Evolutionary conservation across 1,284 basidiomycete genomes (phyloP).

Genomic region (Fistulinella cinereoalba): DNA sequence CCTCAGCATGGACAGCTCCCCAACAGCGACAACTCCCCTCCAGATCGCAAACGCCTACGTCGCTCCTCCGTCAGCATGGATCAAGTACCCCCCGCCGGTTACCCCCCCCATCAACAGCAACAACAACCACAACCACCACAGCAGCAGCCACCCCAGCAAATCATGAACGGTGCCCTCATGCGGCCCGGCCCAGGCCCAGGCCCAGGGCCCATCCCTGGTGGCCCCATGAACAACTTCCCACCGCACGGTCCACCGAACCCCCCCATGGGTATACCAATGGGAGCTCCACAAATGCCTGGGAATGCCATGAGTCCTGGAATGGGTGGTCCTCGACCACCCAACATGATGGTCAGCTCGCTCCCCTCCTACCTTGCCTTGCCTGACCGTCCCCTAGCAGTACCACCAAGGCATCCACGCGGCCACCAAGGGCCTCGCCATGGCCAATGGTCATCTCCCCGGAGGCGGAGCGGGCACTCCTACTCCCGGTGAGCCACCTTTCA

Average conservation of each 20-base stretch:
- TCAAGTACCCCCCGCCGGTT: constrained; percentile 32
- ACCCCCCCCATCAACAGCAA: constrained; percentile 32
- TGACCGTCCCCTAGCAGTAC: constrained; percentile 24
- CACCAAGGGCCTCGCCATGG: constrained; percentile 27
- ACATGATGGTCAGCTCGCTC: constrained; percentile 36
- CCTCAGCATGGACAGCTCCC: constrained; percentile 53
- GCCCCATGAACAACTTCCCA: constrained; percentile 34
- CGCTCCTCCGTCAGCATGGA: constrained; percentile 50
- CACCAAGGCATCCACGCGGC: constrained; percentile 23
- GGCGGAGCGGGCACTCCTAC: constrained; percentile 36
- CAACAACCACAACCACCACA: constrained; percentile 30
- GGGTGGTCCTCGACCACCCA: constrained; percentile 24
- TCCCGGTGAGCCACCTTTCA: constrained; percentile 38
- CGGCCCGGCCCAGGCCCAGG: too few species aligned
- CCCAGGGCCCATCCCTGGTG: constrained; percentile 32
- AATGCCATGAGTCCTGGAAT: constrained; percentile 30
- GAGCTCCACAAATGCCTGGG: constrained; percentile 22
- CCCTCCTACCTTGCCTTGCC: constrained; percentile 1
- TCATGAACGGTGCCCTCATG: constrained; percentile 35
- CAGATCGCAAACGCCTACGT: constrained; percentile 57
- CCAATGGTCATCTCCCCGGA: constrained; percentile 19
- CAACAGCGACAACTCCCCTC: constrained; percentile 59
- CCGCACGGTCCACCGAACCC: constrained; percentile 32
- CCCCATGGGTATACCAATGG: constrained; percentile 34
- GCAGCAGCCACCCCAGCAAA: too few species aligned